Evolutionary conservation across 345 rosid genomes (phyloP).

Genomic region (Abelmoschus esculentus): DNA sequence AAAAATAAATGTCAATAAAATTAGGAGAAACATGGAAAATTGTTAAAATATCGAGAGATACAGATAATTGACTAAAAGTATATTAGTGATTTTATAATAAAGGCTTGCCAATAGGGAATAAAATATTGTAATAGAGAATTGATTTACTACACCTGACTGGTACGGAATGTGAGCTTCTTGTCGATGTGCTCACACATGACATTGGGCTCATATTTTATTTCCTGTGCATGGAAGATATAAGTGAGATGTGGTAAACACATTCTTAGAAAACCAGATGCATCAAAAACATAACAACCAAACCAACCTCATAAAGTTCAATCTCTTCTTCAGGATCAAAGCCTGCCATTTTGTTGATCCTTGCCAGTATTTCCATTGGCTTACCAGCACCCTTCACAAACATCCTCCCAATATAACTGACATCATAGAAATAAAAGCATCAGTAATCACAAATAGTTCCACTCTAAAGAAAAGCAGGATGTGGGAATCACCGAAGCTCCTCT

Average conservation of each 20-base stretch:
- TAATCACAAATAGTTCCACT: not conserved
- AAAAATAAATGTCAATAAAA: not conserved
- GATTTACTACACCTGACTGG: conserved; percentile 55
- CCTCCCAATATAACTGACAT: conserved; percentile 64
- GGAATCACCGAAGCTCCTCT: conserved; percentile 58
- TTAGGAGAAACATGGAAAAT: not conserved
- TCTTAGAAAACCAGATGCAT: not conserved
- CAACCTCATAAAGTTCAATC: conserved; percentile 85
- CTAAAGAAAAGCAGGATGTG: conserved; percentile 3
- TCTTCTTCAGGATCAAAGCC: conserved; percentile 81
- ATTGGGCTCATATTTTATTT: conserved; percentile 81
- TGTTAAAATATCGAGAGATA: not conserved
- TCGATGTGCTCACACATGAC: conserved; percentile 86
- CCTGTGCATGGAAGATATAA: conserved; percentile 36
- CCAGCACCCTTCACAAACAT: conserved; percentile 70
- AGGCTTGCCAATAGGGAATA: not conserved
- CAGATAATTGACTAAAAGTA: not conserved
- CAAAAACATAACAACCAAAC: not conserved
- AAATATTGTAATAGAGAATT: conserved; percentile 4
- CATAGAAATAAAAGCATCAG: conserved; percentile 3
- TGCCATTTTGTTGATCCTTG: conserved; percentile 77
- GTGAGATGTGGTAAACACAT: not conserved
- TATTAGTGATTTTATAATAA: not conserved
- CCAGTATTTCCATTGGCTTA: conserved; percentile 65
- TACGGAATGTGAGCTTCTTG: conserved; percentile 55